Evolutionary conservation across 2,329 filamentous ascomycete genomes (phyloP), one percentile per base, ranked within the genome.

Genomic region (Cyphellophora europaea): DNA sequence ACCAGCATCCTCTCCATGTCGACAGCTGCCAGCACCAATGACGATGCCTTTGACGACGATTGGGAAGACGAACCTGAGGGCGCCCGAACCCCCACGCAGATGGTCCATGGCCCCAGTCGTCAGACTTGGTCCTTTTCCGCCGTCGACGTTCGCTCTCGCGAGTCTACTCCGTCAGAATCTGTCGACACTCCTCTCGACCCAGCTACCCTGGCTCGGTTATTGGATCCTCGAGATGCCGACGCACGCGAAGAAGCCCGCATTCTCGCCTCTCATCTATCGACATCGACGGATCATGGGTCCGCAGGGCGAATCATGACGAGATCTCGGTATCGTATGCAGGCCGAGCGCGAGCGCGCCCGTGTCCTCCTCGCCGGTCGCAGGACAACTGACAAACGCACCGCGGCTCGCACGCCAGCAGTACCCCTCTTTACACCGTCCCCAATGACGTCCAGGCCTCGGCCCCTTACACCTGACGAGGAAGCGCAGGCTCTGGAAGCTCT

Each of bases 231-330:
- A 41, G 86, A 74, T 19, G 69, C 74, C 1, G 83, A 88, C 41
- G 82, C 93, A 44, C 77, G 78, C 25, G 77, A 87, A 34, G 83
- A 94, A 59, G 88, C 91, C 1, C 74, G 76, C 35, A 72, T 87
- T 1, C 71, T 96, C 2, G 80, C 89, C 4, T 80, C 84, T 0
- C 88, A 93, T 55, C 69, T 96, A 1, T 67, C 32, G 11, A 39
- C 35, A 2, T 31, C 38, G 10, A 27, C 35, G 4, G 12, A 33
- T 13, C 23, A 21, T 11, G 52, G 48, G 4, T 50, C 50, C 32
- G 54, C 56, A 40, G 67, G 79, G 16, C 70, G 68, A 13, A 78
- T 89, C 37, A 68, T 95, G 62, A 98, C 91, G 2, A 79, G 91
- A 27, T 83, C 84, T 11, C 77, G 75, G 32, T 95, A 83, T 59